Evolutionary conservation across 2,329 filamentous ascomycete species (phyloP), one percentile per base, ranked within the genome.

Genomic region (Aspergillus floridensis): DNA sequence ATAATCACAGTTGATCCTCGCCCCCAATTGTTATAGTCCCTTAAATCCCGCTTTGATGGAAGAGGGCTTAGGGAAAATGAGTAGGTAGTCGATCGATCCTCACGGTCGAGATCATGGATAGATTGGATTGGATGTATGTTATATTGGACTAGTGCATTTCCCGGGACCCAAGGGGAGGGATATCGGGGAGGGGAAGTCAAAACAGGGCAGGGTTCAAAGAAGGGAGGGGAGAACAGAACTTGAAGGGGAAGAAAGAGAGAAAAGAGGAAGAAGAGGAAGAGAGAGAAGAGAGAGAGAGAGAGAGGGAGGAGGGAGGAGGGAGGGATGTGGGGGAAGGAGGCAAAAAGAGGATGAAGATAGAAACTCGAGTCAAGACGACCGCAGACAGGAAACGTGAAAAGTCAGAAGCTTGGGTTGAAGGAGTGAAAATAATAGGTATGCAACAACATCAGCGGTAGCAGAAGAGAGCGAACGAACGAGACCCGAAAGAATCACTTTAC

Each of bases 401-500:
- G 51, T 58, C 58, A 60, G 59, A 64, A 59, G 51, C 56, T 62
- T 59, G 60, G 54, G 51, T 44, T 51, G 49, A 55, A 49, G 56
- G 58, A 38, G 57, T 57, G 56, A 59, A 53, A 50, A 55, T 29
- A 10, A 29, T 29, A 22, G 22, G 22, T 22, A 29, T 29, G 26
- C 26, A 49, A 26, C 59, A 49, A 56, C 22, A 60, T 49, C 60
- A 59, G 56, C 58, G 59, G 64, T 57, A 60, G 69, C 68, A 62
- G 53, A 51, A 60, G 57, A 63, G 56, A 5, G 16, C 16, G 14
- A 65, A 29, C 26, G 58, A 59, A 54, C 60, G 58, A 49, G 61
- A 49, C 57, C 63, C 59, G 41, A 63, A 48, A 67, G 56, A 64
- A 66, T 61, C 66, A 70, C 64, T 44, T 19, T 35, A 16, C 38